A percentile compares a stretch with the other conserved stretches of the same genome.
These are phyloP conservation scores for Ramichloridium luteum DNA, from an alignment of 2,329 filamentous ascomycete species.

Conservation along the genomic window DNA sequence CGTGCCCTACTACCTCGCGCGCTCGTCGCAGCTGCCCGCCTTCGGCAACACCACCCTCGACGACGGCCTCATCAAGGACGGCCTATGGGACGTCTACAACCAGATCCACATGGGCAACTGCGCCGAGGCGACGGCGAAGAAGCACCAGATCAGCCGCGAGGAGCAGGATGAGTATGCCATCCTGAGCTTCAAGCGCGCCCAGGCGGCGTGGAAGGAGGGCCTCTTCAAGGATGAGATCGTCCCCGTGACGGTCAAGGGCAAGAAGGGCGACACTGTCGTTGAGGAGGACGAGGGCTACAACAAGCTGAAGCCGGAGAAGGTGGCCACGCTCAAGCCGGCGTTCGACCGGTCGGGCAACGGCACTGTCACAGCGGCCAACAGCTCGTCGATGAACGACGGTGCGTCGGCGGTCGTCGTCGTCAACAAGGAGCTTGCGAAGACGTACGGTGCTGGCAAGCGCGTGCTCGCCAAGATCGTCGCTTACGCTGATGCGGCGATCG, in stretches of 20 bases:
- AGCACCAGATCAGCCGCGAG: slow-evolving; percentile 65
- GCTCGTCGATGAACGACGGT: slow-evolving; percentile 88
- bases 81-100: slow-evolving; percentile 91
- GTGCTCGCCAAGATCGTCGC: slow-evolving; percentile 79
- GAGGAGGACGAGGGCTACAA: slow-evolving; percentile 80
- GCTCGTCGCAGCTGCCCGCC: slow-evolving; percentile 67
- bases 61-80: slow-evolving; percentile 89
- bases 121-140: slow-evolving; percentile 88
- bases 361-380: slow-evolving; percentile 88
- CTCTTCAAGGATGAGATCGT: slow-evolving; percentile 83
- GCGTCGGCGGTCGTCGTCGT: slow-evolving; percentile 80
- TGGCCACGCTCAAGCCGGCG: slow-evolving; percentile 76
- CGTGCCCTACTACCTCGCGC: slow-evolving; percentile 79
- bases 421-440: slow-evolving; percentile 64
- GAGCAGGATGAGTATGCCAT: slow-evolving; percentile 89
- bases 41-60: slow-evolving; percentile 83
- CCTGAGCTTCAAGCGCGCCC: slow-evolving; percentile 74
- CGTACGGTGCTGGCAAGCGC: slow-evolving; percentile 57
- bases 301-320: slow-evolving; percentile 75
- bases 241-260: slow-evolving; percentile 71
- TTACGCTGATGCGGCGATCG: slow-evolving; percentile 79
- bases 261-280: slow-evolving; percentile 71
- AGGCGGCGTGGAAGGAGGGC: slow-evolving; percentile 73
- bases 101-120: slow-evolving; percentile 98
- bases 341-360: slow-evolving; percentile 78